A percentile compares a stretch with the other conserved stretches of the same genome.
These are phyloP conservation scores for Pseudogymnoascus sp. DNA, from an alignment of 2,329 filamentous ascomycete species.

Conservation along the genomic window DNA sequence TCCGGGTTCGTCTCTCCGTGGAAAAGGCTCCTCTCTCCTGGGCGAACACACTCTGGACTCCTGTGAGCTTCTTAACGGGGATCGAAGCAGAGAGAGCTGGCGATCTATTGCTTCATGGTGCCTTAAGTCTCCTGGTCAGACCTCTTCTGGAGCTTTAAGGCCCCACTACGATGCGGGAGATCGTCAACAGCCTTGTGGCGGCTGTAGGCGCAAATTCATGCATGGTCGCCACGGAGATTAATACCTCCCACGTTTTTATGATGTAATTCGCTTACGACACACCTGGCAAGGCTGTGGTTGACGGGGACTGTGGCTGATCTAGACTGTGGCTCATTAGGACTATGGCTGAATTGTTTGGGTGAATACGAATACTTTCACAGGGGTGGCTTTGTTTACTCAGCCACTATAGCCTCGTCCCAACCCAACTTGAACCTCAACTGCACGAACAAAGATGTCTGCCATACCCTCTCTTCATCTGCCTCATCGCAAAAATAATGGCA, in stretches of 20 bases:
- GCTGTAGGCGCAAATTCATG: conserved; percentile 1
- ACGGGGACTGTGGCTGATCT: neutral
- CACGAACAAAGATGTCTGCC: conserved; percentile 9
- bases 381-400: neutral
- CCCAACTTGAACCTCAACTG: neutral
- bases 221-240: neutral
- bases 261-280: neutral
- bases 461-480: conserved; percentile 14
- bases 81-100: too few relatives aligned
- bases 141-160: too few relatives aligned
- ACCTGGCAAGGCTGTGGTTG: neutral
- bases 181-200: conserved; percentile 1
- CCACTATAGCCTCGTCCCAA: neutral
- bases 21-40: too few relatives aligned
- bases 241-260: conserved; percentile 2
- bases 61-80: too few relatives aligned
- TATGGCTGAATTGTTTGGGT: too few relatives aligned
- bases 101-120: too few relatives aligned
- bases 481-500: conserved; percentile 15
- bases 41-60: too few relatives aligned
- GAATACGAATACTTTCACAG: neutral
- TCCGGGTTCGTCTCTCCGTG: too few relatives aligned
- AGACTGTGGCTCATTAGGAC: neutral
- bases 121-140: too few relatives aligned
- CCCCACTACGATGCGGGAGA: conserved; percentile 6